Evolutionary conservation across 371 early-diverging fungal genomes (phyloP).

Genomic region (Cokeromyces recurvatus): DNA sequence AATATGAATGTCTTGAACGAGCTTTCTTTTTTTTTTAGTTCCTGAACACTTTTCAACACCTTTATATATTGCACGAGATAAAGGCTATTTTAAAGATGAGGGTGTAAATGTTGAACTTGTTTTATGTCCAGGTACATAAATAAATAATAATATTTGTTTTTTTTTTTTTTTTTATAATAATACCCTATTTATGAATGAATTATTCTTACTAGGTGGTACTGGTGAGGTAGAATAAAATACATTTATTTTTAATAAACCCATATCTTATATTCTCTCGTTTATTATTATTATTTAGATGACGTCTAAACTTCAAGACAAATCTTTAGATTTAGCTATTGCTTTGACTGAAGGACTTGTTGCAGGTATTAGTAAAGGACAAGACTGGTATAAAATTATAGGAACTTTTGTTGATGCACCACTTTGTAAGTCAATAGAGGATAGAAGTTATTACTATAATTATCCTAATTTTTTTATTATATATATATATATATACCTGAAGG

Average conservation of each 20-base stretch:
- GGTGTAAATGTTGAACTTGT: constrained; percentile 63
- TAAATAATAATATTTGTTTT: background rate
- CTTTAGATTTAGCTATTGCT: constrained; percentile 76
- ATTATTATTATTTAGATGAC: constrained; percentile 61
- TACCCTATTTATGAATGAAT: no score
- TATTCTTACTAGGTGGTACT: constrained; percentile 45
- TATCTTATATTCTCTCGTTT: no score
- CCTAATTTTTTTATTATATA: no score
- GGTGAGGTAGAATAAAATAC: constrained; percentile 51
- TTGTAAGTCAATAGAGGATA: constrained; percentile 42
- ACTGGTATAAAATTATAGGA: constrained; percentile 65
- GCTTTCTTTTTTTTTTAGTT: constrained; percentile 34
- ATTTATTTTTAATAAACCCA: background rate
- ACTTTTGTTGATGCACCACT: constrained; percentile 75
- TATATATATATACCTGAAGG: constrained; percentile 25
- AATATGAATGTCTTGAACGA: background rate
- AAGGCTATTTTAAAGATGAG: constrained; percentile 51
- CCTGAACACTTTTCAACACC: constrained; percentile 90
- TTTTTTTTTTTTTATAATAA: no score
- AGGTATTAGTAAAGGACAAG: constrained; percentile 59
- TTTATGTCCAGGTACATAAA: constrained; percentile 53
- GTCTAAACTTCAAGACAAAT: constrained; percentile 58
- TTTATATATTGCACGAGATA: constrained; percentile 61
- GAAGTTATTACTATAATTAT: no score
- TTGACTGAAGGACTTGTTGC: constrained; percentile 85